These are phyloP conservation scores for Candida qinlingensis DNA, from an alignment of 805 yeast species.

Conservation along the genomic window DNA sequence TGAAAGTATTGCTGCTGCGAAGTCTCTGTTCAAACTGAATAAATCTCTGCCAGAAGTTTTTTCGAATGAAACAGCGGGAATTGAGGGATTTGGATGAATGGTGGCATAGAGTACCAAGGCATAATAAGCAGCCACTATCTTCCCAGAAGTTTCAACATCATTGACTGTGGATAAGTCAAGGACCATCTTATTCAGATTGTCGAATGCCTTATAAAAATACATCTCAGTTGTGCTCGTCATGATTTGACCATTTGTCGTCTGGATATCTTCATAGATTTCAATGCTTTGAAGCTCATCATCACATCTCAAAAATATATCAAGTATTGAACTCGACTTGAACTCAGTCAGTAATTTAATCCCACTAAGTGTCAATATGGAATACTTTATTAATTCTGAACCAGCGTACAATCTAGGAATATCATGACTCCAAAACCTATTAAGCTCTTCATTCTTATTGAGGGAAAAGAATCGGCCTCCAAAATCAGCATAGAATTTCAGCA, in stretches of 20 bases:
- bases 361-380: constrained; percentile 5
- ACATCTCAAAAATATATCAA: constrained; percentile 10
- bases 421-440: constrained; percentile 8
- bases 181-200: constrained; percentile 1
- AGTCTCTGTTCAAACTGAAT: neutral
- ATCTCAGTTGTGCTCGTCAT: constrained; percentile 12
- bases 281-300: constrained; percentile 5
- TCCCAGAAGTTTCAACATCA: constrained; percentile 8
- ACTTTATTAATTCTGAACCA: constrained; percentile 11
- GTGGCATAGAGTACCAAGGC: constrained; percentile 15
- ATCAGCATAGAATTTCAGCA: constrained; percentile 17
- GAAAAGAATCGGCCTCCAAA: constrained; percentile 20
- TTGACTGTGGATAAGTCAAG: neutral
- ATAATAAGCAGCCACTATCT: constrained; percentile 12
- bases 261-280: constrained; percentile 7
- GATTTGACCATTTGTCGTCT: constrained; percentile 6
- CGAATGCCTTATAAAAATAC: constrained; percentile 11
- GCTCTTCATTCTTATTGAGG: constrained; percentile 7
- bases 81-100: constrained; percentile 15
- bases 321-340: constrained; percentile 13
- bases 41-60: neutral
- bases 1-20: neutral
- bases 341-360: constrained; percentile 15
- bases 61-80: constrained; percentile 2
- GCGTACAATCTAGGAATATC: constrained; percentile 17